phyloP scores from a whole-genome alignment of 2,329 filamentous ascomycete genomes.

The Colletotrichum sp. region DNA sequence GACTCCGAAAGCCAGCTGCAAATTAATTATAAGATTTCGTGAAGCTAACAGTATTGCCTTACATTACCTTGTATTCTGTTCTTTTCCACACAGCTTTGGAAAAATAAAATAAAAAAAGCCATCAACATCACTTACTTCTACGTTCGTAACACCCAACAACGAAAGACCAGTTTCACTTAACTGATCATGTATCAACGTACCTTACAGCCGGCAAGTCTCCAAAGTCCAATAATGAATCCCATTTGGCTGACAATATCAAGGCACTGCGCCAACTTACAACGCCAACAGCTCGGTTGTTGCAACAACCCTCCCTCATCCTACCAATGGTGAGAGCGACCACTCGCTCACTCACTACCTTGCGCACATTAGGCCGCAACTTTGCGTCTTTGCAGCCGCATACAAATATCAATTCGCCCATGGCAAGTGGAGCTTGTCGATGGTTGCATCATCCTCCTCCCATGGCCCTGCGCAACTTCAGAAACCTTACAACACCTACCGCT shows the following conservation, averaged over 20 bases:
- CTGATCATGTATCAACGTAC: not conserved
- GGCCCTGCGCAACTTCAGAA: not conserved
- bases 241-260: not conserved
- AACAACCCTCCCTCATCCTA: not conserved
- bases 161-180: no score
- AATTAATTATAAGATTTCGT: no score
- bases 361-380: not conserved
- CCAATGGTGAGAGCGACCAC: not conserved
- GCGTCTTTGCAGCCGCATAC: not conserved
- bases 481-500: not conserved
- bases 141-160: not conserved
- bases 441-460: rapidly evolving
- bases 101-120: no score
- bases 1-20: not conserved
- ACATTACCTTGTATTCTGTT: not conserved
- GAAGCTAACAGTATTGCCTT: no score
- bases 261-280: not conserved
- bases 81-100: not conserved
- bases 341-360: not conserved
- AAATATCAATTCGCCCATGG: rapidly evolving
- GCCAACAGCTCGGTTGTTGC: not conserved
- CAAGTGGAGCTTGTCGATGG: not conserved
- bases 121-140: not conserved
- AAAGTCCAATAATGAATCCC: not conserved
- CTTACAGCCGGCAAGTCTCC: not conserved